Percentiles rank a stretch among this genome's conserved stretches.
Conservation (phyloP, 2,329 filamentous ascomycete species). For the Calonectria multiphialidica region DNA sequence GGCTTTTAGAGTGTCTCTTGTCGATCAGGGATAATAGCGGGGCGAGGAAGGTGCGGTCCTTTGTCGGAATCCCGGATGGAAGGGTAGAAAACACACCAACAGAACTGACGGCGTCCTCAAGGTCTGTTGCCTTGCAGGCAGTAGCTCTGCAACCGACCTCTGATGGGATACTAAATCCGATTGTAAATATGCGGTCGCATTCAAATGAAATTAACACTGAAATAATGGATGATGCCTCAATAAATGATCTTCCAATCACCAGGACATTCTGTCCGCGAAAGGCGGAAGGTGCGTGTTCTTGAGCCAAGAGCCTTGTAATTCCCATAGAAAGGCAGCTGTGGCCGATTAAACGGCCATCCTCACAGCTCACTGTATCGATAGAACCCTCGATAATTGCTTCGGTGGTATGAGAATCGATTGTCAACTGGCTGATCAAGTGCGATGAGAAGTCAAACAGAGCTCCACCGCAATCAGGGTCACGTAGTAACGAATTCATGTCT, state of each 20-base stretch:
- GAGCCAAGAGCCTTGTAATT: conserved; percentile 8
- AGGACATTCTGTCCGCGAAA: conserved; percentile 12
- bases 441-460: conserved; percentile 7
- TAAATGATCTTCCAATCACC: conserved; percentile 19
- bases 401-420: background rate
- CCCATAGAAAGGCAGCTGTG: conserved; percentile 19
- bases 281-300: conserved; percentile 22
- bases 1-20: background rate
- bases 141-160: background rate
- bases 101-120: conserved; percentile 10
- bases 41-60: conserved; percentile 14
- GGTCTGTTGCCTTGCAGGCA: background rate
- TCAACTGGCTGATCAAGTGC: background rate
- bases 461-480: conserved; percentile 3
- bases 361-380: conserved; percentile 20
- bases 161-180: conserved; percentile 16
- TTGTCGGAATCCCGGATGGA: background rate
- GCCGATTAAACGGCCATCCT: conserved; percentile 5
- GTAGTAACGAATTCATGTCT: background rate
- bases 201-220: conserved; percentile 14
- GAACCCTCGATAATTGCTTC: background rate
- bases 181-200: conserved; percentile 15
- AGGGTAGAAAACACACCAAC: conserved; percentile 20
- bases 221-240: conserved; percentile 10
- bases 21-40: conserved; percentile 13